A percentile compares a stretch with the other conserved stretches of the same genome.
phyloP scores from a whole-genome alignment of 164 flowering plant genomes.

The Saururus chinensis region DNA sequence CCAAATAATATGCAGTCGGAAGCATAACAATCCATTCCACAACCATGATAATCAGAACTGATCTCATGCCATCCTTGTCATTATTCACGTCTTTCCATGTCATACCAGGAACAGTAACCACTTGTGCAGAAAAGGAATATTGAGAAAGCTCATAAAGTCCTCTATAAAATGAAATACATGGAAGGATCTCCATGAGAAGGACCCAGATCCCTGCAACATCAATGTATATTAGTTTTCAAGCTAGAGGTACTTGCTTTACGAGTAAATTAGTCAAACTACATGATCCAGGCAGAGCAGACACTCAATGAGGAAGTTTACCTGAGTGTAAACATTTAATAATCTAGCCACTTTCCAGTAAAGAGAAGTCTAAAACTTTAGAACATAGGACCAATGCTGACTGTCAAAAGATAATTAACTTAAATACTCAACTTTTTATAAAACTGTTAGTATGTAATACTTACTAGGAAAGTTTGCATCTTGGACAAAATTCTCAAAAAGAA shows the following conservation, averaged over 20 bases:
- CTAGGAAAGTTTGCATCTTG: constrained; percentile 59
- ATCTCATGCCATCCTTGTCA: constrained; percentile 47
- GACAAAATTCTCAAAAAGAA: constrained; percentile 45
- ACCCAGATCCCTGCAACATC: background rate
- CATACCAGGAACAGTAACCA: constrained; percentile 56
- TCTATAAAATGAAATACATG: constrained; percentile 61
- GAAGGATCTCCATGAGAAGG: constrained; percentile 45
- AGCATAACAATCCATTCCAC: constrained; percentile 41
- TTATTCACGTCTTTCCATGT: constrained; percentile 50
- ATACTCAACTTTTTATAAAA: background rate
- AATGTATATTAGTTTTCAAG: background rate
- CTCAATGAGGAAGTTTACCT: too few relatives aligned
- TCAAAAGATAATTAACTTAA: too few relatives aligned
- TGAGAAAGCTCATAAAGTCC: constrained; percentile 64
- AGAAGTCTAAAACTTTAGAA: too few relatives aligned
- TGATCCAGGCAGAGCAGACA: too few relatives aligned
- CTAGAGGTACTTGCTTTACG: background rate
- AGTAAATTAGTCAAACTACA: too few relatives aligned
- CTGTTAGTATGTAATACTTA: constrained; percentile 20
- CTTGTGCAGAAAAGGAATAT: constrained; percentile 34
- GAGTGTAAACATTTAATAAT: too few relatives aligned
- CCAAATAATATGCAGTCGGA: constrained; percentile 46
- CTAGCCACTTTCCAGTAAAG: too few relatives aligned
- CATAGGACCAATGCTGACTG: too few relatives aligned
- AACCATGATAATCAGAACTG: constrained; percentile 41